These are phyloP conservation scores for Staphylotrichum tortipilum DNA, from an alignment of 495 filamentous ascomycete genomes.

Conservation along the genomic window DNA sequence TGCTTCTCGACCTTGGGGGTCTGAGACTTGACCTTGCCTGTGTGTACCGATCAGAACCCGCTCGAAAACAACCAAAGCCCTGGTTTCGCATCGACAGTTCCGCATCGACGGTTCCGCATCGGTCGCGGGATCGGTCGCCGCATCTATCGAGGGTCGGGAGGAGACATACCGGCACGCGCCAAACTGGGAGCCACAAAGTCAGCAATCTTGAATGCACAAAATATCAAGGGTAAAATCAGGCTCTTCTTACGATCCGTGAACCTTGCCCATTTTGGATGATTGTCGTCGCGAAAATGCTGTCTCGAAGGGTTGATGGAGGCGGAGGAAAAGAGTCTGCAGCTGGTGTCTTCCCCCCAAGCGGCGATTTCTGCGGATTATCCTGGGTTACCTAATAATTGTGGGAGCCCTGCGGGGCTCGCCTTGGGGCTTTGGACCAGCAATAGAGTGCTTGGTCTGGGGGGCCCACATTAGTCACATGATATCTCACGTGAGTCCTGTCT, in stretches of 20 bases:
- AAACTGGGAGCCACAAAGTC: slow-evolving; percentile 18
- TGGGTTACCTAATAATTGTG: slow-evolving; percentile 23
- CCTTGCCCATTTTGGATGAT: slow-evolving; percentile 32
- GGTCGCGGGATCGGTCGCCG: too few species aligned
- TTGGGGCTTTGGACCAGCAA: slow-evolving; percentile 17
- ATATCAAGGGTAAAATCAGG: not conserved
- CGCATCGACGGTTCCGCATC: not conserved
- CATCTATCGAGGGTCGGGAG: too few species aligned
- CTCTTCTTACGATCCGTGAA: slow-evolving; percentile 27
- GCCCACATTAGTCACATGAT: not conserved
- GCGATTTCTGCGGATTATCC: slow-evolving; percentile 18
- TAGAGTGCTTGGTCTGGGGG: not conserved
- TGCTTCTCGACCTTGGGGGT: slow-evolving; percentile 69
- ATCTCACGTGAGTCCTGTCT: not conserved
- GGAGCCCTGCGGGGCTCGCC: slow-evolving; percentile 22
- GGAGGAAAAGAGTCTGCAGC: slow-evolving; percentile 2
- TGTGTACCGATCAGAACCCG: slow-evolving; percentile 7
- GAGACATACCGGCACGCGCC: slow-evolving; percentile 31
- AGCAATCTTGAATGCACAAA: slow-evolving; percentile 5
- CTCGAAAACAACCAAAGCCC: not conserved
- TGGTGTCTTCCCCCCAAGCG: not conserved
- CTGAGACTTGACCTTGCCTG: slow-evolving; percentile 44
- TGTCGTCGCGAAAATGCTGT: slow-evolving; percentile 10
- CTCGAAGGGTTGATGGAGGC: slow-evolving; percentile 7
- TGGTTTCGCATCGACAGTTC: slow-evolving; percentile 2